Percentiles rank a stretch among this genome's conserved stretches.
These are phyloP conservation scores for Euryodendron excelsum DNA, from an alignment of 148 eudicot genomes.

Conservation along the genomic window DNA sequence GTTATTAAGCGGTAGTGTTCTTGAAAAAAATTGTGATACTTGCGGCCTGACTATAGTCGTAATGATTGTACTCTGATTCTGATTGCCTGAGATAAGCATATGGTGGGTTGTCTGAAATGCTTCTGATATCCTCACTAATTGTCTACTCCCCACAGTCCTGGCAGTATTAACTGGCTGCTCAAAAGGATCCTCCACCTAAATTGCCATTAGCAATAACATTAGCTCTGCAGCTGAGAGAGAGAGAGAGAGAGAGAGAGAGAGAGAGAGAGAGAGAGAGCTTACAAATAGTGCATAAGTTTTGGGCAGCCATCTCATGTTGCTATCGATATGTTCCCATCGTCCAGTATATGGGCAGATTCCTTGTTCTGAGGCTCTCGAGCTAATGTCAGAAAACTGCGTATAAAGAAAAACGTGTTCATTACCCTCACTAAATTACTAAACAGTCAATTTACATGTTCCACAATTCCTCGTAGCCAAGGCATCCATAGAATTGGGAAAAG, in stretches of 20 bases:
- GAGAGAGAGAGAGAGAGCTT: slow-evolving; percentile 35
- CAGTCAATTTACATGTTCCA: background rate
- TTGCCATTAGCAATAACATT: background rate
- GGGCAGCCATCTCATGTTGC: slow-evolving; percentile 88
- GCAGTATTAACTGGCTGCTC: slow-evolving; percentile 61
- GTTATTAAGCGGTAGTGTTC: slow-evolving; percentile 19
- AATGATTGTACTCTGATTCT: slow-evolving; percentile 30
- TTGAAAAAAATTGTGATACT: slow-evolving; percentile 24
- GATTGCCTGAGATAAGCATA: slow-evolving; percentile 31
- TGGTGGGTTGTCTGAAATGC: slow-evolving; percentile 39
- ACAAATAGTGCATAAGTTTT: slow-evolving; percentile 78
- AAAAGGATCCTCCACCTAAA: slow-evolving; percentile 67
- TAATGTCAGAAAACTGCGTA: slow-evolving; percentile 66
- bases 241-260: background rate
- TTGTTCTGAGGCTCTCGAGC: slow-evolving; percentile 51
- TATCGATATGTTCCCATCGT: slow-evolving; percentile 59
- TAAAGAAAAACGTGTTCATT: background rate
- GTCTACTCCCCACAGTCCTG: slow-evolving; percentile 41
- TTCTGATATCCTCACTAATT: slow-evolving; percentile 40
- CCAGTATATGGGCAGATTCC: slow-evolving; percentile 73
- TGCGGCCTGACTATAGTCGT: slow-evolving; percentile 39
- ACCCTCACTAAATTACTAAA: background rate
- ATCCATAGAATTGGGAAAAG: background rate
- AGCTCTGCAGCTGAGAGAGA: background rate
- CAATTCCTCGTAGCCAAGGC: background rate